A percentile compares a stretch with the other conserved stretches of the same genome.
Conservation (phyloP, 371 early-diverging fungal species). For the Syncephalastrum contaminatum region DNA sequence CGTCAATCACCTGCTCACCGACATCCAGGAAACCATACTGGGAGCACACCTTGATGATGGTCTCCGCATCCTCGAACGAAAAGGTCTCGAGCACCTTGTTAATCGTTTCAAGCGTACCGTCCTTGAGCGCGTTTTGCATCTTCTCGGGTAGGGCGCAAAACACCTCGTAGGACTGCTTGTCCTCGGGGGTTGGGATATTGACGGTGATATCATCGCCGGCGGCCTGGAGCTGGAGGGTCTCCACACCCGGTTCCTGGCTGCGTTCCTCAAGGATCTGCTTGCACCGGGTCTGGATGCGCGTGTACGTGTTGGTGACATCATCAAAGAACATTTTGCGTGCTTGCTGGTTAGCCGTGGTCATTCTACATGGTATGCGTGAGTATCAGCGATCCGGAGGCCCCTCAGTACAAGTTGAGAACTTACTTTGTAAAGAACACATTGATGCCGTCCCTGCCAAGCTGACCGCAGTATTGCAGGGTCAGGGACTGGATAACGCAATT, state of each 20-base stretch:
- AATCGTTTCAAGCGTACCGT: slow-evolving; percentile 76
- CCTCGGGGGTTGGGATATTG: slow-evolving; percentile 41
- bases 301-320: slow-evolving; percentile 83
- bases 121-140: slow-evolving; percentile 77
- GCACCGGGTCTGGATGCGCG: slow-evolving; percentile 77
- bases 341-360: slow-evolving; percentile 45
- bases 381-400: background rate
- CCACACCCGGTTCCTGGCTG: slow-evolving; percentile 55
- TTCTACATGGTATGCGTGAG: slow-evolving; percentile 18
- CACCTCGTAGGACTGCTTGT: slow-evolving; percentile 57
- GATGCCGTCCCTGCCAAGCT: slow-evolving; percentile 83
- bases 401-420: background rate
- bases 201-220: slow-evolving; percentile 57
- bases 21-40: slow-evolving; percentile 74
- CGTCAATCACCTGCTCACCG: slow-evolving; percentile 57
- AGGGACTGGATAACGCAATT: slow-evolving; percentile 82
- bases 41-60: slow-evolving; percentile 68
- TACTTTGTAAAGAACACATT: slow-evolving; percentile 83
- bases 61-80: slow-evolving; percentile 73
- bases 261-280: slow-evolving; percentile 64
- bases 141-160: slow-evolving; percentile 68
- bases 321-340: slow-evolving; percentile 78
- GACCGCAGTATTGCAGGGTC: slow-evolving; percentile 79
- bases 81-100: slow-evolving; percentile 76
- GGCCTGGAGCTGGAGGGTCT: slow-evolving; percentile 75